A percentile compares a stretch with the other conserved stretches of the same genome.
Evolutionary conservation across 768 basidiomycete species (phyloP).

Genomic region (Crepidotus variabilis): DNA sequence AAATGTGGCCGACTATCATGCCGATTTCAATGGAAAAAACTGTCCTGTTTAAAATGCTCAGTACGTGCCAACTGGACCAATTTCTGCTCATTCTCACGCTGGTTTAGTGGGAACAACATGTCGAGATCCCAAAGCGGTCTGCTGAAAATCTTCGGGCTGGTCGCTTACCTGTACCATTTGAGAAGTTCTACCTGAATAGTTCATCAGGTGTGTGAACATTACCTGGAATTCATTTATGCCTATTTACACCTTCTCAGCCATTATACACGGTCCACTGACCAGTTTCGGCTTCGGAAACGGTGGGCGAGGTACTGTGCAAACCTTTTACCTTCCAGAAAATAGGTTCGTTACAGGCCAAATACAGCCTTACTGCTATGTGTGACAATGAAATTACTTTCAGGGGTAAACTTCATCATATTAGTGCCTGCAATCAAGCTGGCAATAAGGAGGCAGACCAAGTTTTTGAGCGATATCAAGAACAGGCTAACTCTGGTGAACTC

Average conservation of each 20-base stretch:
- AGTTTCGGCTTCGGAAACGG: constrained; percentile 19
- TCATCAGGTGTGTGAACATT: constrained; percentile 24
- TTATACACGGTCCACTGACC: constrained; percentile 17
- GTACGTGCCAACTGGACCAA: constrained; percentile 29
- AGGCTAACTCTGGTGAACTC: constrained; percentile 53
- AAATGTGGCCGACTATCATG: constrained; percentile 71
- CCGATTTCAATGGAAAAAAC: constrained; percentile 71
- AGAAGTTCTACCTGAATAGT: constrained; percentile 26
- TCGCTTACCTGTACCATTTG: constrained; percentile 24
- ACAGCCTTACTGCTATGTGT: neutral
- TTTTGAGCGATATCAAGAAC: constrained; percentile 62
- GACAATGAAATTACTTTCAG: constrained; percentile 24
- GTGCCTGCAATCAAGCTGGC: constrained; percentile 33
- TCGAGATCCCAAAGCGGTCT: constrained; percentile 22
- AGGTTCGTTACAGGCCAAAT: constrained; percentile 28
- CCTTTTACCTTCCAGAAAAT: constrained; percentile 45
- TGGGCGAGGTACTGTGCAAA: constrained; percentile 28
- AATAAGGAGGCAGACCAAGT: constrained; percentile 51
- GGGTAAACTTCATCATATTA: constrained; percentile 61
- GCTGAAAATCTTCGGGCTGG: constrained; percentile 34
- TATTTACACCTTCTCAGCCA: constrained; percentile 20
- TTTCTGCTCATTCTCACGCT: neutral
- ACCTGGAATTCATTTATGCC: neutral
- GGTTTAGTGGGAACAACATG: constrained; percentile 7
- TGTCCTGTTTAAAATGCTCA: constrained; percentile 63